Evolutionary conservation across 2,329 filamentous ascomycete species (phyloP).

Genomic region (Bipolaris victoriae): DNA sequence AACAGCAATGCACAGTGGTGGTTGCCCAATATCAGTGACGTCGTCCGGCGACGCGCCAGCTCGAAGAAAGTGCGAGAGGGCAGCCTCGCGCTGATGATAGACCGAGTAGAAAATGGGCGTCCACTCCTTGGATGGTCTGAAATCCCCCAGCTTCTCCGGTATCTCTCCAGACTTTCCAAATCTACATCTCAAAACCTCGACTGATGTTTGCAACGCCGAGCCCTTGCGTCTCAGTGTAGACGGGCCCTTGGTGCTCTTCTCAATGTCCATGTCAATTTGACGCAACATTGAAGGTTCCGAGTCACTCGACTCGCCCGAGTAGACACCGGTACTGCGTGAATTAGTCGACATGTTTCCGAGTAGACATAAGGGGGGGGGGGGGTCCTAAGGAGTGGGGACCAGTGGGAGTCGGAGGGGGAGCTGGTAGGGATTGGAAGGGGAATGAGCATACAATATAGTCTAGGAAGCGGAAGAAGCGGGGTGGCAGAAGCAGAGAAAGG

Average conservation of each 20-base stretch:
- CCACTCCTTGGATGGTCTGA: slow-evolving; percentile 38
- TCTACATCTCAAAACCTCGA: slow-evolving; percentile 42
- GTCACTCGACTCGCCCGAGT: slow-evolving; percentile 17
- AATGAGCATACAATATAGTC: background rate
- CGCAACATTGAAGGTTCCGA: slow-evolving; percentile 25
- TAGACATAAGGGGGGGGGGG: slow-evolving; percentile 9
- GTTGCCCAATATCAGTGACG: slow-evolving; percentile 24
- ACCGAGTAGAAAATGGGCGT: slow-evolving; percentile 41
- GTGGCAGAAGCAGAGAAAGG: slow-evolving; percentile 8
- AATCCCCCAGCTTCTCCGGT: slow-evolving; percentile 8
- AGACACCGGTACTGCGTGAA: slow-evolving; percentile 27
- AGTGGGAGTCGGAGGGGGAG: background rate
- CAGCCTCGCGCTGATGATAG: slow-evolving; percentile 40
- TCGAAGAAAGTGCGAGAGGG: slow-evolving; percentile 39
- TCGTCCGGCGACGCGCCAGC: slow-evolving; percentile 38
- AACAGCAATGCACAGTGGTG: slow-evolving; percentile 40
- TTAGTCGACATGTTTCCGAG: slow-evolving; percentile 19
- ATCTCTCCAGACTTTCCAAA: slow-evolving; percentile 30
- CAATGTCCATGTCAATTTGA: slow-evolving; percentile 22
- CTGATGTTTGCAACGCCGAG: slow-evolving; percentile 38
- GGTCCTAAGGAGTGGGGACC: background rate
- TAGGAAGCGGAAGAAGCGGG: slow-evolving; percentile 8
- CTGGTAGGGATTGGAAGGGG: background rate
- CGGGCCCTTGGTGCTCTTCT: slow-evolving; percentile 13
- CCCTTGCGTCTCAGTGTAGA: slow-evolving; percentile 24